Evolutionary conservation across 1,284 basidiomycete species (phyloP).

Genomic region (Irpex sp.): DNA sequence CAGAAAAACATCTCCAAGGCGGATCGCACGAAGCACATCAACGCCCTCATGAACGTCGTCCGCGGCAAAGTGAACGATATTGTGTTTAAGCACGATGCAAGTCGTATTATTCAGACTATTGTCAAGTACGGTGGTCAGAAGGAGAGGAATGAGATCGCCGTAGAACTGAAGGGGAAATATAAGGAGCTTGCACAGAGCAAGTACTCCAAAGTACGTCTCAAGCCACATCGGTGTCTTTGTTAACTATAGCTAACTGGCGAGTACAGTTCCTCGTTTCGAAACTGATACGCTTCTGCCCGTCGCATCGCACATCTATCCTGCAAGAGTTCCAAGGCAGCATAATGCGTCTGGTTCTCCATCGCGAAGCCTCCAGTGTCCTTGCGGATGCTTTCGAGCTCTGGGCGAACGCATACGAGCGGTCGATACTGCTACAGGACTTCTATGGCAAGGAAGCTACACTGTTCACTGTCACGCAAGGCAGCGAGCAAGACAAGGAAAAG

Average conservation of each 20-base stretch:
- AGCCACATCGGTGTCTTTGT: background rate
- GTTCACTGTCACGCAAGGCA: constrained; percentile 58
- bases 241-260: background rate
- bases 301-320: constrained; percentile 70
- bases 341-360: constrained; percentile 73
- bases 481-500: constrained; percentile 55
- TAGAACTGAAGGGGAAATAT: constrained; percentile 78
- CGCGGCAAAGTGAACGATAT: constrained; percentile 81
- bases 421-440: constrained; percentile 77
- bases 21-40: constrained; percentile 74
- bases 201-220: constrained; percentile 74
- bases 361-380: constrained; percentile 77
- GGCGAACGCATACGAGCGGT: constrained; percentile 78
- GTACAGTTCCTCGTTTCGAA: constrained; percentile 80
- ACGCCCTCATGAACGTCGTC: constrained; percentile 68
- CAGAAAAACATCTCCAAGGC: constrained; percentile 66
- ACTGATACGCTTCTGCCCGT: constrained; percentile 74
- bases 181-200: constrained; percentile 77
- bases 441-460: constrained; percentile 84
- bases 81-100: constrained; percentile 87
- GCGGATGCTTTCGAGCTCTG: constrained; percentile 87
- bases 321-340: constrained; percentile 74
- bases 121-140: constrained; percentile 81
- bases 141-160: constrained; percentile 75
- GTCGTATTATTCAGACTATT: constrained; percentile 81